Conservation (phyloP, 225 moss, liverwort and hornwort species). For the Polytrichum formosum region DNA sequence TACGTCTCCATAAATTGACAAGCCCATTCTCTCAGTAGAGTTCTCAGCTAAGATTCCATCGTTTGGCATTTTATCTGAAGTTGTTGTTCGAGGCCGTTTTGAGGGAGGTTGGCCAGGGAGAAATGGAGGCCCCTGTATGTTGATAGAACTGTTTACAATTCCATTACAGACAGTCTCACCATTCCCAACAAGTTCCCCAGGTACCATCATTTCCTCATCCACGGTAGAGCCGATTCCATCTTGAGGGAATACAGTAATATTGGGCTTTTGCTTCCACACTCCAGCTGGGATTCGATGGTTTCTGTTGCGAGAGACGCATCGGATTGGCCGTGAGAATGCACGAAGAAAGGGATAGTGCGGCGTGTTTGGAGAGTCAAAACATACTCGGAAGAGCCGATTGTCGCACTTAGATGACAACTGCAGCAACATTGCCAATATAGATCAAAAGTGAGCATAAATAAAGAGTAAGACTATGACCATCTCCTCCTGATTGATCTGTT, state of each 20-base stretch:
- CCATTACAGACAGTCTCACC: conserved; percentile 52
- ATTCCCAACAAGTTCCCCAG: conserved; percentile 51
- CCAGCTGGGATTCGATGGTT: conserved; percentile 79
- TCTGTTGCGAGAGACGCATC: conserved; percentile 94
- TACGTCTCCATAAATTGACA: conserved; percentile 33
- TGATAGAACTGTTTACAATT: not conserved
- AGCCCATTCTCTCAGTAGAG: conserved; percentile 44
- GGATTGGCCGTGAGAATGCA: conserved; percentile 91
- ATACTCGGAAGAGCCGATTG: conserved; percentile 96
- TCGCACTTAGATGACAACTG: conserved; percentile 98
- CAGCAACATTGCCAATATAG: conserved; percentile 3
- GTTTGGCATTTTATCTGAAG: conserved; percentile 39
- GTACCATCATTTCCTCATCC: conserved; percentile 60
- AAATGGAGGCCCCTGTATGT: conserved; percentile 16
- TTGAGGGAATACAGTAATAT: conserved; percentile 41
- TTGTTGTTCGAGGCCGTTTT: conserved; percentile 53
- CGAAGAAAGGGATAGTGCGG: conserved; percentile 87
- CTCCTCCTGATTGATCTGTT: too few relatives aligned
- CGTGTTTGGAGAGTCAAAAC: conserved; percentile 89
- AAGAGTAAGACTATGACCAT: too few relatives aligned
- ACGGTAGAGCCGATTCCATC: conserved; percentile 64
- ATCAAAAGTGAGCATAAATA: too few relatives aligned
- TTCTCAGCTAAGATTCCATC: conserved; percentile 42
- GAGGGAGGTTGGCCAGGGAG: conserved; percentile 48
- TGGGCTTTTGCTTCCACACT: conserved; percentile 62